These are phyloP conservation scores for Heterobasidion parviporum DNA, from an alignment of 1,284 basidiomycete species.

Conservation along the genomic window DNA sequence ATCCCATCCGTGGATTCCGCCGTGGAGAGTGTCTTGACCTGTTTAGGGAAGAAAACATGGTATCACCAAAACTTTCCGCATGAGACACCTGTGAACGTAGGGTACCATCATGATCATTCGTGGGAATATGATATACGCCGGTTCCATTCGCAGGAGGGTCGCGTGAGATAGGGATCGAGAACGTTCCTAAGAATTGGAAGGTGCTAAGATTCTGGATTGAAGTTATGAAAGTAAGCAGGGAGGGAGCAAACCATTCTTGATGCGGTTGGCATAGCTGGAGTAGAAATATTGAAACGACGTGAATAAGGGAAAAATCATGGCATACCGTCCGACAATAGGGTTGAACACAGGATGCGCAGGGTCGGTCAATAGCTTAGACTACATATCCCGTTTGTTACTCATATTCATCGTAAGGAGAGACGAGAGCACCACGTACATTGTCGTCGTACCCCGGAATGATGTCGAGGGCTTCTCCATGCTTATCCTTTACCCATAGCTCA, in stretches of 20 bases:
- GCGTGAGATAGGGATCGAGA: conserved; percentile 47
- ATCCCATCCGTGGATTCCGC: conserved; percentile 47
- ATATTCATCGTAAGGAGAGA: not conserved
- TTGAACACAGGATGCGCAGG: conserved; percentile 43
- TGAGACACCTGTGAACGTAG: not conserved
- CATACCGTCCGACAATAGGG: conserved; percentile 37
- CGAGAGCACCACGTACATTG: conserved; percentile 24
- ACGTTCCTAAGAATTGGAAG: conserved; percentile 28
- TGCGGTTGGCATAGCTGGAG: conserved; percentile 38
- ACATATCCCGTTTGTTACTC: too few species aligned
- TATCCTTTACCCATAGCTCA: conserved; percentile 44
- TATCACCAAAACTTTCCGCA: too few species aligned
- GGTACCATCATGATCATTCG: conserved; percentile 36
- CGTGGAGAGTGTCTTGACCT: conserved; percentile 40
- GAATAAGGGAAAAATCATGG: not conserved
- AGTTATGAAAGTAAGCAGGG: not conserved
- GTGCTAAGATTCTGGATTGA: not conserved
- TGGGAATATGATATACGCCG: conserved; percentile 41
- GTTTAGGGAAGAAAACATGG: conserved; percentile 15
- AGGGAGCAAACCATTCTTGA: conserved; percentile 35
- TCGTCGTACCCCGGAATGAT: conserved; percentile 48
- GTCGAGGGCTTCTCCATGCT: conserved; percentile 33
- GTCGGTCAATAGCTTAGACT: conserved; percentile 36
- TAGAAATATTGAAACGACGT: not conserved
- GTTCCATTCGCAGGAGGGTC: conserved; percentile 34